Base-by-base conservation (phyloP, 768 basidiomycete genomes). In the Lepiota brunneoincarnata region DNA sequence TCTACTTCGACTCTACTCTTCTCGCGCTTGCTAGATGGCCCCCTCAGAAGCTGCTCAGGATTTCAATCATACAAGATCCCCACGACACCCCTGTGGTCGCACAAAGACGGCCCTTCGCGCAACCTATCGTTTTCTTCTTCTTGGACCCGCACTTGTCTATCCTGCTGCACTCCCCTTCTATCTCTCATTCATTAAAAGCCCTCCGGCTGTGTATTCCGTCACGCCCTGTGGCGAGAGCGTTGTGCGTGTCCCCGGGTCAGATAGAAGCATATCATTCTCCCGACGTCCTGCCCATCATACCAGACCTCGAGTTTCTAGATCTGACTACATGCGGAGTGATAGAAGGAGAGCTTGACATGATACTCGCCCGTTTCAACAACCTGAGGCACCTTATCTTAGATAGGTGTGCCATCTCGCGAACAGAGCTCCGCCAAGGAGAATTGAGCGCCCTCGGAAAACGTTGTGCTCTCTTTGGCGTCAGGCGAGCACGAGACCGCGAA, bases 71-170 rank as follows among this genome's bases (percentile, higher is more conserved):
- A 10, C 87, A 90, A 68, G 88, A 89, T 57, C 77, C 83, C 2
- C 67, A 82, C 3, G 74, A 78, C 36, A 63, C 73, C 1, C 67
- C 71, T 24, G 58, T 55, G 4, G 59, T 59, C 28, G 10, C 49
- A 11, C 45, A 61, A n/a, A 61, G 63, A 39, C 67, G 65, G 39
- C 61, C 70, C 34, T 88, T 89, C 57, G 94, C 93, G 1, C 94
- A 96, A 62, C 94, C 94, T 1, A 77, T 97, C 58, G 90, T 93
- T 2, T 92, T 94, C 70, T 89, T 89, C 66, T 79, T 78, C 38
- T 73, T 96, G 51, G 80, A 86, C 35, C 66, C 75, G 36, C 60
- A 83, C 34, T 55, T 81, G 21, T 62, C 75, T 3, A 55, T 61
- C 7, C 68, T 95, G 47, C 55, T 77, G 3, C 72, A 67, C 43